phyloP scores from a whole-genome alignment of 2,329 filamentous ascomycete species.

The Camptophora hylomeconis region DNA sequence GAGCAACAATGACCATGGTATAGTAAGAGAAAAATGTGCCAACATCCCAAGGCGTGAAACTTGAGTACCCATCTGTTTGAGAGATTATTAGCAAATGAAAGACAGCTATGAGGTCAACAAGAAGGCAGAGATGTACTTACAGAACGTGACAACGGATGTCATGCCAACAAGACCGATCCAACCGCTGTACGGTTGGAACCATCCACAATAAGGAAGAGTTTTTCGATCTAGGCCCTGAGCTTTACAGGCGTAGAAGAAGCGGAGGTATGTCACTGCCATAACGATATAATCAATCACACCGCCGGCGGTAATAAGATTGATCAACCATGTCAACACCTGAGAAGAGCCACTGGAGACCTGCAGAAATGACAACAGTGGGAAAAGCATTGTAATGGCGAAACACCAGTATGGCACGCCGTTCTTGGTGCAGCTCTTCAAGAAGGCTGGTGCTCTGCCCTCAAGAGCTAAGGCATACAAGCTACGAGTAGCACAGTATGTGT shows the following conservation, averaged over 20 bases:
- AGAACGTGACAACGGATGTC: slow-evolving; percentile 53
- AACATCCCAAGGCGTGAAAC: slow-evolving; percentile 48
- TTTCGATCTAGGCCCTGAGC: slow-evolving; percentile 55
- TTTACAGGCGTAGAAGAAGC: slow-evolving; percentile 53
- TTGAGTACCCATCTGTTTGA: slow-evolving; percentile 37
- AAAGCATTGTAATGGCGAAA: slow-evolving; percentile 47
- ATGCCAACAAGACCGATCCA: slow-evolving; percentile 2
- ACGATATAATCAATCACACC: slow-evolving; percentile 48
- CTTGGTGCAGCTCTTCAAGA: slow-evolving; percentile 36
- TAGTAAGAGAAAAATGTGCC: slow-evolving; percentile 55
- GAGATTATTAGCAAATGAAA: slow-evolving; percentile 35
- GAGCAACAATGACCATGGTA: slow-evolving; percentile 43
- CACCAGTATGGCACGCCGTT: slow-evolving; percentile 58
- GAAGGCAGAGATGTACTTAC: slow-evolving; percentile 59
- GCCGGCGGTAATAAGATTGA: slow-evolving; percentile 32
- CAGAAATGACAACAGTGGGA: slow-evolving; percentile 59
- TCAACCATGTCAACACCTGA: slow-evolving; percentile 42
- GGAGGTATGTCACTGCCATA: slow-evolving; percentile 55
- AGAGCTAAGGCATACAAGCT: slow-evolving; percentile 44
- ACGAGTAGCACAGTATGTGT: slow-evolving; percentile 48
- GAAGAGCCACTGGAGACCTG: slow-evolving; percentile 51
- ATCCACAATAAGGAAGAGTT: slow-evolving; percentile 52
- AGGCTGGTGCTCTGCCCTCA: slow-evolving; percentile 39
- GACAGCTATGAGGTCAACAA: slow-evolving; percentile 38
- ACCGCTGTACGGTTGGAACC: slow-evolving; percentile 42